These are phyloP conservation scores for Claviceps sp. DNA, from an alignment of 2,329 filamentous ascomycete species.

Conservation along the genomic window DNA sequence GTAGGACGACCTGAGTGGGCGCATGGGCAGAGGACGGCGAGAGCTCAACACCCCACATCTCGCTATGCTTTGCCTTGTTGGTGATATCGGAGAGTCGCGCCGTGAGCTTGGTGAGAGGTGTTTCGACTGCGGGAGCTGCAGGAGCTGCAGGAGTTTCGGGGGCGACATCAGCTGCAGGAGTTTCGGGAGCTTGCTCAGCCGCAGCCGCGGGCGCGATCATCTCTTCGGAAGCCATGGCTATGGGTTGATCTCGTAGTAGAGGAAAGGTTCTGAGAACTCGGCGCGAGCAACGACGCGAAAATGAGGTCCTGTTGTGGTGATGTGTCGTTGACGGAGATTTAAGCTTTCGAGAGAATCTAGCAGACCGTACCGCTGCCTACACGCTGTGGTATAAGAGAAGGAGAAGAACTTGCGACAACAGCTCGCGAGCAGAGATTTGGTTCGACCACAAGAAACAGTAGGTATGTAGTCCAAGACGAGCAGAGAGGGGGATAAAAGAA, in stretches of 20 bases:
- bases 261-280: not conserved
- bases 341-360: not conserved
- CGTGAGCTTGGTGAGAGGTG: constrained; percentile 41
- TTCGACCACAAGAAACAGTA: too few relatives aligned
- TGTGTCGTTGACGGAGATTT: not conserved
- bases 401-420: too few relatives aligned
- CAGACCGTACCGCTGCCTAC: not conserved
- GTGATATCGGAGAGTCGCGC: constrained; percentile 44
- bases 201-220: constrained; percentile 3
- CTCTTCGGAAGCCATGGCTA: constrained; percentile 15
- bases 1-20: constrained; percentile 70
- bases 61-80: constrained; percentile 44
- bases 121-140: constrained; percentile 10
- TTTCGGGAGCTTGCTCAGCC: constrained; percentile 7
- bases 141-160: constrained; percentile 8
- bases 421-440: too few relatives aligned
- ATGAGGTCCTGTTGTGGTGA: not conserved
- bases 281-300: not conserved
- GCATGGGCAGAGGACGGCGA: constrained; percentile 38
- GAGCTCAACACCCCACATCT: constrained; percentile 81
- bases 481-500: too few relatives aligned
- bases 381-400: too few relatives aligned
- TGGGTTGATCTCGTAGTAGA: not conserved
- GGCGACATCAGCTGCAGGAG: constrained; percentile 7
- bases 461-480: too few relatives aligned